Evolutionary conservation across 306 rosid species (phyloP), one percentile per base, ranked within the genome.

Genomic region (Biancaea sappan): DNA sequence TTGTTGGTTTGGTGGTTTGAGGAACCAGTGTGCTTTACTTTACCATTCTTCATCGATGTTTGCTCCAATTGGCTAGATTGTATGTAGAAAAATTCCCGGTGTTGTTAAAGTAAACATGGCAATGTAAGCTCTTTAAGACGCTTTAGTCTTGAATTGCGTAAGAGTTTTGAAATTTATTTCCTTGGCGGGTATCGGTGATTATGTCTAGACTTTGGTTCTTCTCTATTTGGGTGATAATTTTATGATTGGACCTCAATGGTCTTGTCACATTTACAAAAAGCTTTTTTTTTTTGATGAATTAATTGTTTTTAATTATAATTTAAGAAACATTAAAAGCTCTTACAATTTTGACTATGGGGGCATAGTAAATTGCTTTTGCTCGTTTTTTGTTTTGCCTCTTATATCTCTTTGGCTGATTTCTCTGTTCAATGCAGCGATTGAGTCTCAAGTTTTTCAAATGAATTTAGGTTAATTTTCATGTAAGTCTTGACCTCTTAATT

Each of bases 141-240:
- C 51, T 29, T 52, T 48, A 35, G n/a, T n/a, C n/a, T n/a, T n/a
- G n/a, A 59, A 47, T 59, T 26, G 22, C 59, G 5, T 26, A 25
- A 40, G 40, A 21, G 66, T 51, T 13, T 22, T 48, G 63, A n/a
- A 58, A 75, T 47, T 74, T 64, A 21, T 41, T 54, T 71, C 38
- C 24, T 11, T 64, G 40, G 24, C 28, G 4, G 48, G 8, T 41
- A 43, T 16, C 38, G 14, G 52, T n/a, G 15, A 43, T 31, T 16
- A 11, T n/a, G 47, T 62, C 8, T 78, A 31, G 18, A 60, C 9
- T 82, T 12, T 59, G 38, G 11, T 46, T 65, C 40, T 72, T 25
- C 29, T 34, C 26, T 41, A 24, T 66, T 37, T 58, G 6, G 52
- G 53, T n/a, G 40, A 25, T 24, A n/a, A 19, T 11, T 58, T 22